Evolutionary conservation across 1,139 yeast species (phyloP).

Genomic region (Blastobotrys petasosporus): DNA sequence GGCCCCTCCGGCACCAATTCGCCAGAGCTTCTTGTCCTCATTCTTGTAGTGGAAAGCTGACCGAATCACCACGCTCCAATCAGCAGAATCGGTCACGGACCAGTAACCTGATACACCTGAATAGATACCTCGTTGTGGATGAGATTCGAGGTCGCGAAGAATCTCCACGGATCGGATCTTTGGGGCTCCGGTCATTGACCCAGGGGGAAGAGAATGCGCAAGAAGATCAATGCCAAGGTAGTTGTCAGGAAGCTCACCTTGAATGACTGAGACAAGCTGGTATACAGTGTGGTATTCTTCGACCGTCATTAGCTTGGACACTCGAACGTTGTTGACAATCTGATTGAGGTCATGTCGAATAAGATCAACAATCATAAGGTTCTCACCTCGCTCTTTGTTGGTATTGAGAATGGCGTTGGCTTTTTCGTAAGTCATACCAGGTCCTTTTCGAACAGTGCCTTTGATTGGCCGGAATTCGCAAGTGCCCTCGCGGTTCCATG

Average conservation of each 20-base stretch:
- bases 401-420: slow-evolving; percentile 68
- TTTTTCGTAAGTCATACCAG: slow-evolving; percentile 38
- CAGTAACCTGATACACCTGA: slow-evolving; percentile 96
- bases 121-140: slow-evolving; percentile 71
- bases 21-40: slow-evolving; percentile 54
- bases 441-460: slow-evolving; percentile 78
- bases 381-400: slow-evolving; percentile 93
- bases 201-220: slow-evolving; percentile 83
- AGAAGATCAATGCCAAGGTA: slow-evolving; percentile 75
- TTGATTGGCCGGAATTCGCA: slow-evolving; percentile 92
- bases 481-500: slow-evolving; percentile 53
- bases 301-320: slow-evolving; percentile 77
- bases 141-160: slow-evolving; percentile 48
- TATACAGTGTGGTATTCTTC: slow-evolving; percentile 90
- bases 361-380: slow-evolving; percentile 92
- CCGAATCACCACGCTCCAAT: slow-evolving; percentile 94
- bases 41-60: slow-evolving; percentile 64
- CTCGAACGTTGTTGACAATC: slow-evolving; percentile 60
- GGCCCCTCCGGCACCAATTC: slow-evolving; percentile 98
- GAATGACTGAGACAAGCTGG: slow-evolving; percentile 86
- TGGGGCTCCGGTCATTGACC: slow-evolving; percentile 99
- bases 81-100: slow-evolving; percentile 83
- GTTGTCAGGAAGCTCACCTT: slow-evolving; percentile 46
- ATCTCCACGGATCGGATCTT: slow-evolving; percentile 87
- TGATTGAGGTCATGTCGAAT: slow-evolving; percentile 86